Evolutionary conservation across 1,284 basidiomycete genomes (phyloP).

Genomic region (Trichosporon coremiiforme): DNA sequence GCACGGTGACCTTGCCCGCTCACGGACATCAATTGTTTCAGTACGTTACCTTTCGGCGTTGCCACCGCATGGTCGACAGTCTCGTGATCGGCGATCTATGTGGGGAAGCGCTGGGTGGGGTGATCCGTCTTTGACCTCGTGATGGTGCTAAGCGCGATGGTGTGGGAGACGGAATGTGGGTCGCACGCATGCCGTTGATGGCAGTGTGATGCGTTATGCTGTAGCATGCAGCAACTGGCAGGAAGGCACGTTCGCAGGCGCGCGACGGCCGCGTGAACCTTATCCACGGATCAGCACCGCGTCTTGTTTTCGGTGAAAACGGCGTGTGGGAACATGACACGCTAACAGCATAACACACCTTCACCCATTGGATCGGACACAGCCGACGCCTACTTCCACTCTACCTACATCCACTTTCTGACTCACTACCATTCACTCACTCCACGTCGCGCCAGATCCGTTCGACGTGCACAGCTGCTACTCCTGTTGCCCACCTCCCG

Average conservation of each 20-base stretch:
- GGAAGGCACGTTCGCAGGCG: not conserved
- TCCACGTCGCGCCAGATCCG: not conserved
- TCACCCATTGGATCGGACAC: not conserved
- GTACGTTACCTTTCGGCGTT: not conserved
- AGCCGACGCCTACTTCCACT: not conserved
- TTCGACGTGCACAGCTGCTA: not conserved
- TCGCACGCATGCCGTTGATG: not conserved
- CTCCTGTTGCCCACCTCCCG: not conserved
- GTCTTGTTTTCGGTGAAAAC: not conserved
- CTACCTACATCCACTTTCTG: not conserved
- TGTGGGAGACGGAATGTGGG: not conserved
- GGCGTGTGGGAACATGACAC: conserved; percentile 5
- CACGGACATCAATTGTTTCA: not conserved
- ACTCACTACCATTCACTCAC: not conserved
- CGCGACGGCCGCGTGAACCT: not conserved
- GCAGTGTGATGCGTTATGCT: not conserved
- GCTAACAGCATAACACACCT: not conserved
- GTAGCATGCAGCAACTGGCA: not conserved
- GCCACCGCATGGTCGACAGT: not conserved
- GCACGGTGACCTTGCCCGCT: not conserved
- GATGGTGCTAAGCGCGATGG: conserved; percentile 9
- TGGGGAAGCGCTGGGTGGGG: not conserved
- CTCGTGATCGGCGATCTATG: not conserved
- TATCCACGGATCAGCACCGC: not conserved
- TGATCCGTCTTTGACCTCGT: not conserved